Conservation (phyloP, 2,329 filamentous ascomycete genomes). For the Monosporascus sp. region DNA sequence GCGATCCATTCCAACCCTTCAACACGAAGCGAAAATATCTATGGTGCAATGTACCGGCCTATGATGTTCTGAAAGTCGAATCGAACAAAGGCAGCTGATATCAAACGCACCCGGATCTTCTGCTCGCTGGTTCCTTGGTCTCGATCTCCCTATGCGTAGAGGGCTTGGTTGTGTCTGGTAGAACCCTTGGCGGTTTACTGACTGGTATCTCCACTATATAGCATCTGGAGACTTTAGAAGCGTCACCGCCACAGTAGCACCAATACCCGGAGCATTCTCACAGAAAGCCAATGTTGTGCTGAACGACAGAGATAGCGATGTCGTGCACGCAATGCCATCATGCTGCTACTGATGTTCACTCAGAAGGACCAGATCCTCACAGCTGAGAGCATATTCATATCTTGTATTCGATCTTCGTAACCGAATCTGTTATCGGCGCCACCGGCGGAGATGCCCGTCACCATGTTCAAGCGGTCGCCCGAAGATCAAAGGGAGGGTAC, state of each 20-base stretch:
- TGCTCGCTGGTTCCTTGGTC: slow-evolving; percentile 2
- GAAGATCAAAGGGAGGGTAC: slow-evolving; percentile 4
- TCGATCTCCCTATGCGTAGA: too few relatives aligned
- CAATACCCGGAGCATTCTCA: too few relatives aligned
- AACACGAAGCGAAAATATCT: slow-evolving; percentile 2
- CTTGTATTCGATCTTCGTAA: slow-evolving; percentile 7
- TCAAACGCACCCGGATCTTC: not conserved
- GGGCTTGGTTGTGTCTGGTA: too few relatives aligned
- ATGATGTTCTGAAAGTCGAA: slow-evolving; percentile 4
- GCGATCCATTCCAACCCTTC: not conserved
- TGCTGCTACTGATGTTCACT: slow-evolving; percentile 7
- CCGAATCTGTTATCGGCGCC: not conserved
- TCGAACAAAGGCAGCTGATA: slow-evolving; percentile 6
- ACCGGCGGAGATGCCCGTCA: slow-evolving; percentile 2
- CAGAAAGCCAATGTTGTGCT: too few relatives aligned
- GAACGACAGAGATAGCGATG: not conserved
- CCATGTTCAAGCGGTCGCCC: slow-evolving; percentile 8
- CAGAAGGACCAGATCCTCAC: slow-evolving; percentile 2
- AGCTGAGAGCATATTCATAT: slow-evolving; percentile 7
- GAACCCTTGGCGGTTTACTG: too few relatives aligned
- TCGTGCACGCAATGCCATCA: slow-evolving; percentile 10
- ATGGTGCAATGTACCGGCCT: slow-evolving; percentile 7
- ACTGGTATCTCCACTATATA: not conserved
- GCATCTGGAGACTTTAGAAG: not conserved
- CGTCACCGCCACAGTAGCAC: too few relatives aligned